Percentiles rank a stretch among this genome's conserved stretches.
Evolutionary conservation across 371 early-diverging fungal species (phyloP).

Genomic region (Apophysomyces ossiformis): DNA sequence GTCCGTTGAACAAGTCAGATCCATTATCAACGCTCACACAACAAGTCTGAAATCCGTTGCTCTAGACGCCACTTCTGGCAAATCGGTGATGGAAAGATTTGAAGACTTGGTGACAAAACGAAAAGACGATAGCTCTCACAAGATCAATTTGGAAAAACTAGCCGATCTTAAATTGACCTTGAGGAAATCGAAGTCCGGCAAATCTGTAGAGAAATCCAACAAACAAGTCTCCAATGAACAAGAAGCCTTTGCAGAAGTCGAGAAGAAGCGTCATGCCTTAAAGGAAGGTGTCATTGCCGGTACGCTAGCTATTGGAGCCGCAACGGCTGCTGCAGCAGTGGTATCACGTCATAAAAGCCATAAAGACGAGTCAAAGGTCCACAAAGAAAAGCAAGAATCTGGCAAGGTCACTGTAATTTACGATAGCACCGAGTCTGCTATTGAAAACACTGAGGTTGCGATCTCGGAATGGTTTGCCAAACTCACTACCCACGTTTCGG

Average conservation of each 20-base stretch:
- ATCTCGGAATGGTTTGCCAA: conserved; percentile 26
- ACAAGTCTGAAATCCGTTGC: neutral
- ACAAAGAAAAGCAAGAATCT: conserved; percentile 3
- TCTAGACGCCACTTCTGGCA: neutral
- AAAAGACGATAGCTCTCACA: neutral
- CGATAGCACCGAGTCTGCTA: conserved; percentile 13
- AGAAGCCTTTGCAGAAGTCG: neutral
- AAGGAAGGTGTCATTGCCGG: conserved; percentile 22
- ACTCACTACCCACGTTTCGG: conserved; percentile 1
- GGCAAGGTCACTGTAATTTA: conserved; percentile 6
- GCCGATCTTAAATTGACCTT: neutral
- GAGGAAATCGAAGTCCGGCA: neutral
- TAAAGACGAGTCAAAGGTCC: conserved; percentile 22
- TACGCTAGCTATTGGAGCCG: conserved; percentile 24
- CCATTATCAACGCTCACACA: neutral
- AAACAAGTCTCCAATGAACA: neutral
- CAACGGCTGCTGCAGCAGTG: conserved; percentile 20
- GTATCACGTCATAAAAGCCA: conserved; percentile 12
- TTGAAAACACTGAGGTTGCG: conserved; percentile 7
- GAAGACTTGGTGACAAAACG: neutral
- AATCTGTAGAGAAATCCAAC: neutral
- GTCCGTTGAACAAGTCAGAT: conserved; percentile 9
- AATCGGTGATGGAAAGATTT: conserved; percentile 2
- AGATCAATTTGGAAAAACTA: conserved; percentile 17
- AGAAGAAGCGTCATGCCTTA: neutral